Evolutionary conservation across 768 basidiomycete genomes (phyloP).

Genomic region (Chalciporus chontae): DNA sequence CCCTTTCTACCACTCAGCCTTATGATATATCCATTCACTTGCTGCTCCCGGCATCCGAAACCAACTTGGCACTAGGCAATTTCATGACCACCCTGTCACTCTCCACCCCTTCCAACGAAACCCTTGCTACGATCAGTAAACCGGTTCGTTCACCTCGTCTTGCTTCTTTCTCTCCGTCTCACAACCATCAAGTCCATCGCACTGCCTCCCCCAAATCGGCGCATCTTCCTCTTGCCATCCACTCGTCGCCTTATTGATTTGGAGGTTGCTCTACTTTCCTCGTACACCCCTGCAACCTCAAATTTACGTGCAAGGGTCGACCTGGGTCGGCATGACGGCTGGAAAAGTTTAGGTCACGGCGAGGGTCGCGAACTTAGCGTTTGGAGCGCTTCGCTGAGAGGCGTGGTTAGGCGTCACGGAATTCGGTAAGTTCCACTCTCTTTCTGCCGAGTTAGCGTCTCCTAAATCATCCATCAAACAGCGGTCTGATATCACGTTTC

Average conservation of each 20-base stretch:
- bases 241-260: conserved; percentile 43
- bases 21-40: conserved; percentile 73
- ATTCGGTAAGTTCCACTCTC: conserved; percentile 51
- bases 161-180: background rate
- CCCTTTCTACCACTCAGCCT: conserved; percentile 57
- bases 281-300: conserved; percentile 48
- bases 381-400: conserved; percentile 55
- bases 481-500: conserved; percentile 68
- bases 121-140: conserved; percentile 55
- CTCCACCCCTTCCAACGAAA: conserved; percentile 56
- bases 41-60: conserved; percentile 57
- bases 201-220: conserved; percentile 36
- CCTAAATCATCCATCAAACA: conserved; percentile 25
- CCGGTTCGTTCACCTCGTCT: conserved; percentile 47
- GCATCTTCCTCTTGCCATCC: conserved; percentile 35
- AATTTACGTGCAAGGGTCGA: conserved; percentile 58
- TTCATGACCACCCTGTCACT: conserved; percentile 76
- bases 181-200: conserved; percentile 51
- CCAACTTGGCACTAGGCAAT: conserved; percentile 75
- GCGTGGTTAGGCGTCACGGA: conserved; percentile 62
- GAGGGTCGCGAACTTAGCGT: conserved; percentile 74
- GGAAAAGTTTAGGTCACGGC: conserved; percentile 66
- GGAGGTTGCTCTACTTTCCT: conserved; percentile 53
- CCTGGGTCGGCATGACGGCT: conserved; percentile 69
- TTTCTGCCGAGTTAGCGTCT: background rate